Evolutionary conservation across 208 protist species (phyloP), one percentile per base, ranked within the genome.

Genomic region (Trypanosomatidae sp.): DNA sequence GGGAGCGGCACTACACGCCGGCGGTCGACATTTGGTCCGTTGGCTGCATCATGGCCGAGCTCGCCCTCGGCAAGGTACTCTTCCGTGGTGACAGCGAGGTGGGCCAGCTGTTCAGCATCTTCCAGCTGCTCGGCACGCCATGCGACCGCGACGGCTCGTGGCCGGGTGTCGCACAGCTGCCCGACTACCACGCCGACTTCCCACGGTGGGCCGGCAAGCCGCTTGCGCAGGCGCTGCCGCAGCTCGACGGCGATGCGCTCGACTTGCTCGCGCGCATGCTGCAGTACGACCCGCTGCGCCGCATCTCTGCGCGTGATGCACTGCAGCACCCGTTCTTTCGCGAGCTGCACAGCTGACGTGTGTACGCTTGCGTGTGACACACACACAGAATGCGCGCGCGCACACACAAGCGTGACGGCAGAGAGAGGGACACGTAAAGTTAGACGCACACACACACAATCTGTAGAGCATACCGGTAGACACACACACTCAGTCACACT

Each of bases 11-110:
- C 53, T 99, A 99, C 78, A 96, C 92, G 0, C 98, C 98, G 1
- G 87, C 97, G 1, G 96, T 99, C 6, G 99, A 99, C 76, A 97
- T 99, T 30, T 99, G 99, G 98, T 97, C 90, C 44, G 89, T 99
- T 35, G 99, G 98, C 25, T 99, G 97, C 71, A 99, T 99, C 65
- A 98, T 99, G 78, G 98, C 96, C 16, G 97, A 99, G 74, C 79
- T 99, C 42, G 74, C 86, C 16, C 80, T 68, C 28, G 68, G 91
- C 16, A 82, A 87, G 46, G 94, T 97, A 16, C 61, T 99, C 11
- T 99, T 99, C 74, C 95, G 96, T 24, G 98, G 97, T 20, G 88
- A 97, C 53, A 96, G 92, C 50, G 94, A 97, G 59, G 96, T 97
- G 46, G 97, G 98, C 33, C 89, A 99, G 72, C 81, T 99, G 11